Conservation (phyloP, 2,329 filamentous ascomycete species). For the Aspergillus fumigatiaffinis region DNA sequence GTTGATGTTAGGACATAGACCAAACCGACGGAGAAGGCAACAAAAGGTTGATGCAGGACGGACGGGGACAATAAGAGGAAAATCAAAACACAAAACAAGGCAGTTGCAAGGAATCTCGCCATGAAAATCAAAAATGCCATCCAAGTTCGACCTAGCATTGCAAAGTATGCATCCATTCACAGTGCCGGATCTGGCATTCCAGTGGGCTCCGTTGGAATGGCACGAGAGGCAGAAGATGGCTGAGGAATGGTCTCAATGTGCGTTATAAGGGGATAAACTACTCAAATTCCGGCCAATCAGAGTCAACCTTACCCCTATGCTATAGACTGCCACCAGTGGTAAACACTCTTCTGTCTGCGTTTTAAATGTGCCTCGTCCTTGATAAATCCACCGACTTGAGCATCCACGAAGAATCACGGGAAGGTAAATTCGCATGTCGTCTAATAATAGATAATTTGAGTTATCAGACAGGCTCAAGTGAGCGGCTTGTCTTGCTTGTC, state of each 20-base stretch:
- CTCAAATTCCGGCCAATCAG: background rate
- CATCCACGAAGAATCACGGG: background rate
- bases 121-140: background rate
- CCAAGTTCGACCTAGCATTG: background rate
- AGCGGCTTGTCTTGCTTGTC: background rate
- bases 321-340: background rate
- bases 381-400: too few species aligned
- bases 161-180: background rate
- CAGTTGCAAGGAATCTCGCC: background rate
- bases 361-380: background rate
- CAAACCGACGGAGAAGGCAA: background rate
- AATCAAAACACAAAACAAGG: background rate
- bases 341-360: background rate
- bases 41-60: background rate
- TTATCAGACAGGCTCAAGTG: too few species aligned
- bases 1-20: background rate
- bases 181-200: background rate
- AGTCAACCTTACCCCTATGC: background rate
- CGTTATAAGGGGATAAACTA: background rate
- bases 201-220: background rate
- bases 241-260: background rate
- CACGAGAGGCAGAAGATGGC: background rate
- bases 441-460: background rate
- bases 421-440: background rate
- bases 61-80: background rate